Evolutionary conservation across 2,329 filamentous ascomycete genomes (phyloP), one percentile per base, ranked within the genome.

Genomic region (Monosporascus sp.): DNA sequence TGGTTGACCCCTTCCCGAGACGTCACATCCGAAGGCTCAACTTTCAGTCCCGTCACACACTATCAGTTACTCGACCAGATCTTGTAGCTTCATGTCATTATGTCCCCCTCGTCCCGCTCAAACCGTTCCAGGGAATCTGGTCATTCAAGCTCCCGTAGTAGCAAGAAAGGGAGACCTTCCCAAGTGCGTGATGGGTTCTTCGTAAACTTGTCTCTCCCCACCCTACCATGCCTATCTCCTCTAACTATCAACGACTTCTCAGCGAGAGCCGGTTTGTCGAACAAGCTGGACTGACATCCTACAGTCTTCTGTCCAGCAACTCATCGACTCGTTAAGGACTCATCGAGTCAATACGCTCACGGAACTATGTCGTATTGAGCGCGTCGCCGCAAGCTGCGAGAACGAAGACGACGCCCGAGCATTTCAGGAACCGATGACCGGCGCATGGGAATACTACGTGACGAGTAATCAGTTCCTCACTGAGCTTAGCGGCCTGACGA

Each of bases 261-360:
- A 24, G 11, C 43, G 24, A 20, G 20, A 8, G 22, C 7, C 22
- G 20, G 24, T 22, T 25, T 52, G 14, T 18, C 14, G 18, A 47
- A 35, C 31, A 35, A 35, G 31, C 45, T 52, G 50, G 56, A 48
- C 31, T 53, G 45, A 14, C 14, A 35, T 20, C 3, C 7, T 5
- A 36, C 51, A 74, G 68, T 63, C 65, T 17, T 72, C 74, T 0
- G 60, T 70, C 45, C 68, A 68, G 43, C 78, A 84, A 57, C 76
- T 88, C 56, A 81, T 89, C 57, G 74, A 83, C 24, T 82, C 84
- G 1, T 76, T 90, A 22, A 74, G 74, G 44, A 83, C 81, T 0
- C 86, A 88, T 62, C 81, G 81, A n/a, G 75, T 90, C 66, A 90
- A 90, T 66, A 90, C 87, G 0, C 75, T 90, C 20, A 85, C 83